Base-by-base conservation (phyloP, 345 rosid genomes). In the Ceriops decandra region DNA sequence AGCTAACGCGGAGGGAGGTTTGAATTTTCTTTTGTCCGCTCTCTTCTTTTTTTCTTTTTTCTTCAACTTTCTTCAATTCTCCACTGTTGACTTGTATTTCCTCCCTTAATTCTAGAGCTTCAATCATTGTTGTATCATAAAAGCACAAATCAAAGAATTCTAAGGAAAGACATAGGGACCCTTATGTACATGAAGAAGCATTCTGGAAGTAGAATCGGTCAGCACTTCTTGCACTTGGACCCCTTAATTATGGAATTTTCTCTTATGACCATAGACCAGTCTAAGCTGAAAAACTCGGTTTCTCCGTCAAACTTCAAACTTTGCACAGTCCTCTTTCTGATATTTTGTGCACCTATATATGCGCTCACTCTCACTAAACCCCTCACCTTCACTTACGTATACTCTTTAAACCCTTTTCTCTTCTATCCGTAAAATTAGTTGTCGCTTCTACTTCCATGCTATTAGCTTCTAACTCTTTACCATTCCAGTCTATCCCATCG, bases 271-370 rank as follows among this genome's bases (percentile, higher is more conserved):
- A 78, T 73, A 79, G 98, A 93, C 97, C 67, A 42, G 86, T 88
- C 86, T 66, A 64, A 47, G 87, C 82, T 83, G 88, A 85, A 86
- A 74, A 83, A 86, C 91, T 88, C 95, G 89, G 51, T 86, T 86
- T 78, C 86, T 76, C 72, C 51, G 90, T 88, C 93, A 86, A 89
- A 80, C 67, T 74, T 83, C 82, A 72, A 76, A 67, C 31, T 68
- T 74, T 77, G 72, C 1, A 53, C 79, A 60, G 26, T 81, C 36
- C 59, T 30, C 60, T 51, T 6, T 20, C 49, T 42, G 49, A 13
- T 13, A 13, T 42, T 13, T 17, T 13, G 49, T 17, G 0, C 49
- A 9, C 32, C 13, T 42, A 42, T 42, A 42, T 2, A 13, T 13
- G 16, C 49, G 3, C 0, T 15, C 49, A 3, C 49, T 13, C 49